These are phyloP conservation scores for Fraxinus albicans DNA, from an alignment of 305 asterid genomes.

Conservation along the genomic window DNA sequence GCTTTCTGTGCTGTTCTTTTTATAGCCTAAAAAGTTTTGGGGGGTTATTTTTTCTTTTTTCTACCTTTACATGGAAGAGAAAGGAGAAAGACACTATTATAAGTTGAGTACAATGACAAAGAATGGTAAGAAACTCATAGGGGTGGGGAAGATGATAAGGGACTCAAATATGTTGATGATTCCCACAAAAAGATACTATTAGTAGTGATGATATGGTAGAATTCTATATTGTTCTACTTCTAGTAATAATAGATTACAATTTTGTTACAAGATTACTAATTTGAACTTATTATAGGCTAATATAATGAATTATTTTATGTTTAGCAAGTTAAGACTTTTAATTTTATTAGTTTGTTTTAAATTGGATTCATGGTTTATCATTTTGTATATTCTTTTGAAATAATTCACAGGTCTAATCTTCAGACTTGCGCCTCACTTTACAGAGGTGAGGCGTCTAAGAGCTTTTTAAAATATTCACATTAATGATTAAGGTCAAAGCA, in stretches of 20 bases:
- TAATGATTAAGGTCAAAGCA: slow-evolving; percentile 3
- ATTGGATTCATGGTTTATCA: background rate
- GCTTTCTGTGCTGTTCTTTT: background rate
- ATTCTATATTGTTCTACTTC: background rate
- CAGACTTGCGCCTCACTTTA: background rate
- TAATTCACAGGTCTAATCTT: background rate
- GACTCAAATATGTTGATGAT: background rate
- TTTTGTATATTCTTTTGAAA: background rate
- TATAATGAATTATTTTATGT: background rate
- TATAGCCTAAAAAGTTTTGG: background rate
- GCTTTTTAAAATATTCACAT: background rate
- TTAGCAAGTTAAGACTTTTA: background rate
- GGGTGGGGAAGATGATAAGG: background rate
- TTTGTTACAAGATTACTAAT: background rate
- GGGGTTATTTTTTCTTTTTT: background rate
- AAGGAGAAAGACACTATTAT: background rate
- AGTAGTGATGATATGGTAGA: background rate
- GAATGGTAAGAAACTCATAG: background rate
- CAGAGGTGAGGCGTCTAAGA: background rate
- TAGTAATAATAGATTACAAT: background rate
- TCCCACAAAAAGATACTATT: background rate
- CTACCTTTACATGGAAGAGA: background rate
- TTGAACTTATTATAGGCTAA: background rate
- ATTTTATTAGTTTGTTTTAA: background rate
- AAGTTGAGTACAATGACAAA: background rate